Percentiles rank a stretch among this genome's conserved stretches.
phyloP scores from a whole-genome alignment of 1,284 basidiomycete genomes.

The Coriolopsis trogii region DNA sequence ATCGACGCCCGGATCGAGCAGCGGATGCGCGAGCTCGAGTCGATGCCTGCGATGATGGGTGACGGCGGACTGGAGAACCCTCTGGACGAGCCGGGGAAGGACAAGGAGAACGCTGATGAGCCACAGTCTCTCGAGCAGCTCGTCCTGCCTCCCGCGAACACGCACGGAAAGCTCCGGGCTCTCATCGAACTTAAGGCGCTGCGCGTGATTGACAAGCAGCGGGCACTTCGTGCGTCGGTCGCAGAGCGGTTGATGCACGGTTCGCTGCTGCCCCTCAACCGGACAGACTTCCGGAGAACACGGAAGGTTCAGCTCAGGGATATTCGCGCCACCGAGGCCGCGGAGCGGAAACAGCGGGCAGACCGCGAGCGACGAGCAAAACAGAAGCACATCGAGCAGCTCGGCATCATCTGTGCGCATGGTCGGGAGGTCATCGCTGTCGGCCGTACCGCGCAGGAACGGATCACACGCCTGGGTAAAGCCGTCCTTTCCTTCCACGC shows the following conservation, averaged over 20 bases:
- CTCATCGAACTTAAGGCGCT: slow-evolving; percentile 95
- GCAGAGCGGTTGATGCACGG: slow-evolving; percentile 90
- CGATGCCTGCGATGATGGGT: slow-evolving; percentile 81
- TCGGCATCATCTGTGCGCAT: slow-evolving; percentile 87
- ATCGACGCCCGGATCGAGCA: slow-evolving; percentile 91
- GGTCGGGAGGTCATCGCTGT: slow-evolving; percentile 75
- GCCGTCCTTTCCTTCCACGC: slow-evolving; percentile 87
- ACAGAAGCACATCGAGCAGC: slow-evolving; percentile 95
- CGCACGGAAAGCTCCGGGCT: slow-evolving; percentile 84
- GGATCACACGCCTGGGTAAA: slow-evolving; percentile 83
- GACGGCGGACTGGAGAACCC: slow-evolving; percentile 71
- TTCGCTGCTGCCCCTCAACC: slow-evolving; percentile 89
- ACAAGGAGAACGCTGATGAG: slow-evolving; percentile 46
- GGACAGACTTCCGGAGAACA: slow-evolving; percentile 87
- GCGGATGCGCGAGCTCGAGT: slow-evolving; percentile 88
- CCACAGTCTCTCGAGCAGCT: slow-evolving; percentile 36
- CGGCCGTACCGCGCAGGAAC: slow-evolving; percentile 71
- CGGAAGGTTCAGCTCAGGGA: slow-evolving; percentile 91
- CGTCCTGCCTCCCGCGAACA: slow-evolving; percentile 55
- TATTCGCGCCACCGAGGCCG: slow-evolving; percentile 87
- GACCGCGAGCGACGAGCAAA: slow-evolving; percentile 95
- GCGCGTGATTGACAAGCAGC: slow-evolving; percentile 91
- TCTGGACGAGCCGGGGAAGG: slow-evolving; percentile 47
- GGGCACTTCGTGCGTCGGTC: slow-evolving; percentile 82
- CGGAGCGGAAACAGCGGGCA: slow-evolving; percentile 89